Evolutionary conservation across 2,329 filamentous ascomycete species (phyloP).

Genomic region (Neonectria ditissima): DNA sequence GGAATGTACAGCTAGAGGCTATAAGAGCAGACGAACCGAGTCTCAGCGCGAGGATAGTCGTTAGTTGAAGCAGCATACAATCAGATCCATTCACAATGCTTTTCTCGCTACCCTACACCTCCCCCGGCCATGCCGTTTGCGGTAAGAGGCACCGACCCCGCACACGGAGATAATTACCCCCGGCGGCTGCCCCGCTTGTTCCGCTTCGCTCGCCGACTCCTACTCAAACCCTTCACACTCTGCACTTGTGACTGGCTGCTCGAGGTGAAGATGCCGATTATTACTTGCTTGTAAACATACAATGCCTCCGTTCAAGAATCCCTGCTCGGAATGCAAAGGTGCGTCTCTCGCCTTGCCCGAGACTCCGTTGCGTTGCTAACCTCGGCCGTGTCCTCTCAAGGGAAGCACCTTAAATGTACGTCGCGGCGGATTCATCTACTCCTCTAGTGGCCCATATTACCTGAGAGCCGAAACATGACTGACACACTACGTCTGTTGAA

Average conservation of each 20-base stretch:
- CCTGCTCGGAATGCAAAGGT: constrained; percentile 39
- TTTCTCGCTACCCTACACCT: too few relatives aligned
- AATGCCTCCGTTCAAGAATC: constrained; percentile 34
- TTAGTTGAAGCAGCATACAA: too few relatives aligned
- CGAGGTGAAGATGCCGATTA: not conserved
- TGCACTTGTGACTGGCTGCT: not conserved
- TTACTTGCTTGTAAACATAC: not conserved
- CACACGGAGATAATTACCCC: constrained; percentile 1
- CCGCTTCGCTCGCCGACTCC: constrained; percentile 10
- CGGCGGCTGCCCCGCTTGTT: constrained; percentile 2
- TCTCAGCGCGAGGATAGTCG: too few relatives aligned
- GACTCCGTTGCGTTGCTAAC: not conserved
- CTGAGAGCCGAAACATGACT: not conserved
- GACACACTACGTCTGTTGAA: constrained; percentile 12
- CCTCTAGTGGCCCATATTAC: not conserved
- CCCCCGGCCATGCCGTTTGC: not conserved
- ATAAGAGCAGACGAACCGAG: too few relatives aligned
- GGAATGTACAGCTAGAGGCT: too few relatives aligned
- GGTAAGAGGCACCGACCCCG: constrained; percentile 14
- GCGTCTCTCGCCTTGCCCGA: not conserved
- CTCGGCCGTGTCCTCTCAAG: not conserved
- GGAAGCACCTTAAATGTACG: constrained; percentile 42
- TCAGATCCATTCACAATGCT: too few relatives aligned
- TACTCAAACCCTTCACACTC: constrained; percentile 2
- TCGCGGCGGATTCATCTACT: not conserved